Conservation (phyloP, 2,329 filamentous ascomycete species). For the Aspergillus aculeatinus region DNA sequence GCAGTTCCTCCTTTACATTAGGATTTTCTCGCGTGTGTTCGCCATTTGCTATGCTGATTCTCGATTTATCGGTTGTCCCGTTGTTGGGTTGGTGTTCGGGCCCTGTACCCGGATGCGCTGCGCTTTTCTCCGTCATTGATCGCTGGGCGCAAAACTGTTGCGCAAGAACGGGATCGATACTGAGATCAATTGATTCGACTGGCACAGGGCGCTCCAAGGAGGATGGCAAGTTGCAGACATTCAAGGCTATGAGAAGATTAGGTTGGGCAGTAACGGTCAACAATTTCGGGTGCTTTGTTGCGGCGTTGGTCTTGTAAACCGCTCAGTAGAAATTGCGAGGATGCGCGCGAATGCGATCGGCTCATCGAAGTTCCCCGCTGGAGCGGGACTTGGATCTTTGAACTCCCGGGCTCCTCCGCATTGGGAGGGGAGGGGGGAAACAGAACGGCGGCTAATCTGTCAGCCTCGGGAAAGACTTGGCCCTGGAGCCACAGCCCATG, state of each 20-base stretch:
- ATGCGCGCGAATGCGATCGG: slow-evolving; percentile 19
- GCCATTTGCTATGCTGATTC: slow-evolving; percentile 18
- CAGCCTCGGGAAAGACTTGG: slow-evolving; percentile 8
- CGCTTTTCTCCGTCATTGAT: slow-evolving; percentile 34
- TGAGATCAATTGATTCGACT: slow-evolving; percentile 15
- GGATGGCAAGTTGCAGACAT: slow-evolving; percentile 18
- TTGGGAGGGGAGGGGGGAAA: slow-evolving; percentile 10
- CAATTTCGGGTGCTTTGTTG: slow-evolving; percentile 3
- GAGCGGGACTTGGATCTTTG: slow-evolving; percentile 17
- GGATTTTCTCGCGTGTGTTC: slow-evolving; percentile 29
- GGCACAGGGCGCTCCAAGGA: slow-evolving; percentile 10
- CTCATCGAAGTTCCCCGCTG: slow-evolving; percentile 21
- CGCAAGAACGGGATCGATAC: slow-evolving; percentile 22
- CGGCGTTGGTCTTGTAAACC: slow-evolving; percentile 14
- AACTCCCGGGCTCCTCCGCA: slow-evolving; percentile 26
- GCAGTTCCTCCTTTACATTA: slow-evolving; percentile 29
- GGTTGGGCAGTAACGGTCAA: background rate
- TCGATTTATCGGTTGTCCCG: slow-evolving; percentile 27
- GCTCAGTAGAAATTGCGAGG: slow-evolving; percentile 7
- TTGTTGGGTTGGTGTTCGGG: slow-evolving; percentile 29
- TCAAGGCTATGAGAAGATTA: slow-evolving; percentile 8
- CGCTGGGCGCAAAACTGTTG: slow-evolving; percentile 24
- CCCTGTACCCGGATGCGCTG: slow-evolving; percentile 23
- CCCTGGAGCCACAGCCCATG: background rate
- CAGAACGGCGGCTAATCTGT: background rate